Percentiles rank a stretch among this genome's conserved stretches.
Conservation (phyloP, 2,329 filamentous ascomycete genomes). For the Diaporthe eres region DNA sequence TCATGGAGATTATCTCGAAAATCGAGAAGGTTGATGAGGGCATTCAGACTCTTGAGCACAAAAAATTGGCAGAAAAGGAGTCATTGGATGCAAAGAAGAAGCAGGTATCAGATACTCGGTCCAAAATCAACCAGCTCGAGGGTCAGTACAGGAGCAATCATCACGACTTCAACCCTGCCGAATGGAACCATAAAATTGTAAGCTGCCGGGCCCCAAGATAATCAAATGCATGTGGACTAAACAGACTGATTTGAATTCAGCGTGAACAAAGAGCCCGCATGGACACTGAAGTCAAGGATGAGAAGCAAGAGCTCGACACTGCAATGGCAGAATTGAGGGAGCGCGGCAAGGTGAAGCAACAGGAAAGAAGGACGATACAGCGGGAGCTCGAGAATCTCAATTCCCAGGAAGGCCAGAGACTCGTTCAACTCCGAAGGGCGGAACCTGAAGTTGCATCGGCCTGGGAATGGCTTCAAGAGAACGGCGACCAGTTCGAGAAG, state of each 20-base stretch:
- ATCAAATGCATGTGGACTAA: not conserved
- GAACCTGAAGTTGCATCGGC: slow-evolving; percentile 77
- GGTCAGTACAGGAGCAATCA: slow-evolving; percentile 73
- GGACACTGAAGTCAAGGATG: slow-evolving; percentile 39
- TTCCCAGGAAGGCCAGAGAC: slow-evolving; percentile 81
- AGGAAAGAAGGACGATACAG: slow-evolving; percentile 56
- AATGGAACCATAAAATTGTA: slow-evolving; percentile 80
- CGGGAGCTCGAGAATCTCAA: slow-evolving; percentile 72
- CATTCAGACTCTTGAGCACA: slow-evolving; percentile 64
- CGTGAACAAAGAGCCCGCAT: slow-evolving; percentile 38
- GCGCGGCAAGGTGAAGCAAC: slow-evolving; percentile 58
- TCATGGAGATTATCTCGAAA: slow-evolving; percentile 59
- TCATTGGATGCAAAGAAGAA: slow-evolving; percentile 64
- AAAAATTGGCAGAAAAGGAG: slow-evolving; percentile 66
- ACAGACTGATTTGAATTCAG: slow-evolving; percentile 29
- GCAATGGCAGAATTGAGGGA: slow-evolving; percentile 54
- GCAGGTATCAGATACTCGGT: slow-evolving; percentile 64
- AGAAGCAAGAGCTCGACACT: slow-evolving; percentile 45
- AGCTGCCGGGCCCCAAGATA: not conserved
- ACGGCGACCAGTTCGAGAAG: slow-evolving; percentile 78
- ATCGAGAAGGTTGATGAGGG: slow-evolving; percentile 55
- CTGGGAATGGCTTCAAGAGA: slow-evolving; percentile 86
- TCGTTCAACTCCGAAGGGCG: slow-evolving; percentile 72
- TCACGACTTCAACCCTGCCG: slow-evolving; percentile 75
- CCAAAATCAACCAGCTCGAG: slow-evolving; percentile 74